Evolutionary conservation across 208 protist species (phyloP), one percentile per base, ranked within the genome.

Genomic region (Naegleria gruberi): DNA sequence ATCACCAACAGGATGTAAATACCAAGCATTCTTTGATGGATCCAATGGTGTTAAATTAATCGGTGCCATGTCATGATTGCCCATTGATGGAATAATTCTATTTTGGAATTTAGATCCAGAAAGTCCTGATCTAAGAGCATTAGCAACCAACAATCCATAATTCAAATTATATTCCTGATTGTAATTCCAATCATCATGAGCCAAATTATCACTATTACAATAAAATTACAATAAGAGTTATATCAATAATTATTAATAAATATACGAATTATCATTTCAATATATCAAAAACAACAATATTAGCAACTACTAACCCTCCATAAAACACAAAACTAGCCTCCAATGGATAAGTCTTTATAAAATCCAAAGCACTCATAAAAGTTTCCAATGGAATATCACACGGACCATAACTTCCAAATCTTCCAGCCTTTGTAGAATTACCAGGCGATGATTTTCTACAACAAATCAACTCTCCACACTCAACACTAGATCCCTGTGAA

Each of bases 151-250:
- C 10, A 77, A 23, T 3, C 5, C 34, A 55, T 46, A 46, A 42
- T 87, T n/a, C 42, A 55, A 55, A 55, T 87, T 87, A 46, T 87
- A 55, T 55, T 87, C 83, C 55, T 87, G 5, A 30, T 10, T 40
- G 40, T 87, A 87, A 41, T 87, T 55, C 83, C 83, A 87, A 55
- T 87, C 83, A 55, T 55, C 83, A 55, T 87, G 83, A 55, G 12
- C 41, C 5, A 55, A 19, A 87, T 45, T 87, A 34, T 87, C 83
- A 23, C 83, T 41, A 37, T 77, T 37, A 1, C 34, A 19, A 77
- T 8, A 65, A 65, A 65, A 19, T 55, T 19, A 55, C 46, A 19
- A 5, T 65, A 65, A 65, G n/a, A n/a, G n/a, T n/a, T n/a, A 23
- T 65, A 30, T 65, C 12, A 65, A 65, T 19, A 4, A 23, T 19